Conservation (phyloP, 768 basidiomycete species). For the Amyloporia xantha region DNA sequence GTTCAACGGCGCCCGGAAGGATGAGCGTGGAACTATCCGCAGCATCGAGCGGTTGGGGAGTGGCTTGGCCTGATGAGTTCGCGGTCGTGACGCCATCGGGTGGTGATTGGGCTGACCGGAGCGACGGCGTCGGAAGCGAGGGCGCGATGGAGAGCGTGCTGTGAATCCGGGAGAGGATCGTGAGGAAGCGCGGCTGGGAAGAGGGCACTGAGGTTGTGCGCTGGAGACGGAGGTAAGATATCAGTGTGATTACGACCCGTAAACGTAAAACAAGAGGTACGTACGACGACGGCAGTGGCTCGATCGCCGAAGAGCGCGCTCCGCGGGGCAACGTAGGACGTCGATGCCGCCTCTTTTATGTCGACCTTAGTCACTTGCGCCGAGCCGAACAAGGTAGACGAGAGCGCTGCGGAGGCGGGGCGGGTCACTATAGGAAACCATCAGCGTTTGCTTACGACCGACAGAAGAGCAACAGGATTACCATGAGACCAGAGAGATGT, state of each 20-base stretch:
- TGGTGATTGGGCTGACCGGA: background rate
- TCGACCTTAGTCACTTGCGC: conserved; percentile 1
- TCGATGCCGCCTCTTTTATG: background rate
- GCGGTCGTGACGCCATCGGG: background rate
- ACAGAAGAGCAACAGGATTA: background rate
- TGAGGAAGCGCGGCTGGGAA: conserved; percentile 34
- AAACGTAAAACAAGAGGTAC: background rate
- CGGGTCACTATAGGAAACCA: conserved; percentile 3
- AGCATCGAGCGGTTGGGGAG: background rate
- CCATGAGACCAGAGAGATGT: conserved; percentile 5
- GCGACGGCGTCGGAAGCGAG: conserved; percentile 27
- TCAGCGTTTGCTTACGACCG: background rate
- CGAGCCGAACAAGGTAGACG: conserved; percentile 17
- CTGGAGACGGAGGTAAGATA: too few species aligned
- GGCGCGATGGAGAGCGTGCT: conserved; percentile 57
- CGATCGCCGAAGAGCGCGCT: conserved; percentile 38
- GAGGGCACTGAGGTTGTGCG: background rate
- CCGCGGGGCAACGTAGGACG: conserved; percentile 21
- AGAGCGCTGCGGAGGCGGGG: conserved; percentile 3
- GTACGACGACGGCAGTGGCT: background rate
- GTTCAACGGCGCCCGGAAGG: conserved; percentile 51
- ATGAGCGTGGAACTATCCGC: conserved; percentile 7
- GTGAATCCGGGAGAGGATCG: conserved; percentile 62
- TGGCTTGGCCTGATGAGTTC: background rate
- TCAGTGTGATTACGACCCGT: too few species aligned